Conservation (phyloP, 352 stramenopile species). For the Pythium sukuiense region DNA sequence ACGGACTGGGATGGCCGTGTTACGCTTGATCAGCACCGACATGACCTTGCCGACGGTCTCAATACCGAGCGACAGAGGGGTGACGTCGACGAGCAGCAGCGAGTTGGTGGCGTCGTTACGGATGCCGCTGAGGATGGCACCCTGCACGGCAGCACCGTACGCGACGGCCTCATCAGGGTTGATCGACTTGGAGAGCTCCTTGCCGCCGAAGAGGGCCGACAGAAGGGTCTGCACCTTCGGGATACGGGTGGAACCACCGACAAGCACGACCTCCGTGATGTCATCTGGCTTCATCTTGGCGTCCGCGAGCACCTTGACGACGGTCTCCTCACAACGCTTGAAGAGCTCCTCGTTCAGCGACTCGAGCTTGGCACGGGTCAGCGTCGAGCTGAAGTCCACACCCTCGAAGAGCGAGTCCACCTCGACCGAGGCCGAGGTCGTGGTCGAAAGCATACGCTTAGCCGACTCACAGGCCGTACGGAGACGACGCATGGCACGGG, state of each 20-base stretch:
- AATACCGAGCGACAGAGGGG: conserved; percentile 69
- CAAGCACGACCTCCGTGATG: conserved; percentile 40
- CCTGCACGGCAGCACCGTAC: conserved; percentile 52
- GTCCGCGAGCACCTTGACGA: conserved; percentile 47
- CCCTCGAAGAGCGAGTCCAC: conserved; percentile 93
- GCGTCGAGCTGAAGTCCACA: conserved; percentile 90
- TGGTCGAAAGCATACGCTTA: conserved; percentile 93
- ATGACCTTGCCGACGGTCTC: conserved; percentile 80
- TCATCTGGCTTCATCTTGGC: conserved; percentile 44
- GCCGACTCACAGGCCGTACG: conserved; percentile 96
- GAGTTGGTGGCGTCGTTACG: conserved; percentile 61
- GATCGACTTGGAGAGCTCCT: conserved; percentile 43
- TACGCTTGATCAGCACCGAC: conserved; percentile 73
- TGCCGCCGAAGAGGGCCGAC: conserved; percentile 36
- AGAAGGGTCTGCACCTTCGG: conserved; percentile 41
- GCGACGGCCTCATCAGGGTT: conserved; percentile 72
- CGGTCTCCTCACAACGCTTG: conserved; percentile 65
- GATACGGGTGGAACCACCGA: conserved; percentile 47
- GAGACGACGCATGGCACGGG: conserved; percentile 93
- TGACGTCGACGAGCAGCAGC: conserved; percentile 80
- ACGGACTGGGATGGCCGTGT: conserved; percentile 74
- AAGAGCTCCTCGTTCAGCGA: conserved; percentile 69
- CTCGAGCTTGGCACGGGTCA: conserved; percentile 91
- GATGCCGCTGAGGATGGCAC: conserved; percentile 39
- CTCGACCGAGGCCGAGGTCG: conserved; percentile 88